A percentile compares a stretch with the other conserved stretches of the same genome.
phyloP scores from a whole-genome alignment of 2,329 filamentous ascomycete species.

The Monosporascus sp. region DNA sequence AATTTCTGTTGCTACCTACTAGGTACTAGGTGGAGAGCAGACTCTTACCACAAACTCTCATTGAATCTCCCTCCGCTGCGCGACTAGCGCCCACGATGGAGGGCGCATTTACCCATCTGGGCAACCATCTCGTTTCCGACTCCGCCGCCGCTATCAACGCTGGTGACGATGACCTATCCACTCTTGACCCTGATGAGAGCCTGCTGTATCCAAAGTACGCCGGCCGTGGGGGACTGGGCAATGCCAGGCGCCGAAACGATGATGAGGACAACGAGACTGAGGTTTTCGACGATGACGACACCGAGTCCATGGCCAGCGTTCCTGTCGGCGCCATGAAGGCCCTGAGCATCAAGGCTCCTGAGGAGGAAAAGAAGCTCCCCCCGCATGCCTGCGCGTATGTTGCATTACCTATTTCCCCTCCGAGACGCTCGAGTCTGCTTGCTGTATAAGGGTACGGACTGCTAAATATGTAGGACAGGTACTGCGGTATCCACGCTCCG shows the following conservation, averaged over 20 bases:
- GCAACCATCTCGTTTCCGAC: conserved; percentile 80
- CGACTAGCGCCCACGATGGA: conserved; percentile 55
- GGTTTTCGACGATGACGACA: conserved; percentile 76
- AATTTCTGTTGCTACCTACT: not conserved
- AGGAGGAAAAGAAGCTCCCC: conserved; percentile 88
- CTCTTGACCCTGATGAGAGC: conserved; percentile 72
- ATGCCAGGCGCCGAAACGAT: conserved; percentile 60
- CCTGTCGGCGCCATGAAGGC: conserved; percentile 71
- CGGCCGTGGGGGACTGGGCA: conserved; percentile 46
- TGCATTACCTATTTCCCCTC: conserved; percentile 2
- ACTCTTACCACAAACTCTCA: not conserved
- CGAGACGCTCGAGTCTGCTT: not conserved
- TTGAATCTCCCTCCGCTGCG: not conserved
- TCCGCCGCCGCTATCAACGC: conserved; percentile 85
- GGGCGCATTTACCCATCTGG: conserved; percentile 81
- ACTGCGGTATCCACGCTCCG: conserved; percentile 95
- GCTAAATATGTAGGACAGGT: conserved; percentile 47
- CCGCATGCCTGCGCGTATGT: conserved; percentile 93
- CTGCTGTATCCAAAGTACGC: conserved; percentile 68
- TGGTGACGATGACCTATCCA: conserved; percentile 67
- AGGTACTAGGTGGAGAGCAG: not conserved
- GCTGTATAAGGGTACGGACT: conserved; percentile 1
- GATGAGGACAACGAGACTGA: conserved; percentile 90
- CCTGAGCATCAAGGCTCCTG: conserved; percentile 47
- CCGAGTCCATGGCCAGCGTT: conserved; percentile 70